Conservation (phyloP, 208 protist species). For the Endotrypanum monterogeii region DNA sequence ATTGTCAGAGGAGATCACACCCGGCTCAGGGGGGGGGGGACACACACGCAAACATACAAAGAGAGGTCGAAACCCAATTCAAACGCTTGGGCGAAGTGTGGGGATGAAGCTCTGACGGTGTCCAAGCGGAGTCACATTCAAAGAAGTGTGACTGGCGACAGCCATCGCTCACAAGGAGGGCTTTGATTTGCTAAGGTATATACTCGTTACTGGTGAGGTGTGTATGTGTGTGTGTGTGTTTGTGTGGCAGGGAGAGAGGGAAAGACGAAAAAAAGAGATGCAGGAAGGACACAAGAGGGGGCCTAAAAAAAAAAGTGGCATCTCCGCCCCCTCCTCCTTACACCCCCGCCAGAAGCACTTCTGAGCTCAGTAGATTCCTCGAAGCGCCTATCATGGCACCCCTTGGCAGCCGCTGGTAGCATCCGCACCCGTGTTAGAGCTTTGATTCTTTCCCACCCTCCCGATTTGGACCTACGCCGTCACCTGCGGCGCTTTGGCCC, state of each 20-base stretch:
- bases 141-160: no score
- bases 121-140: neutral
- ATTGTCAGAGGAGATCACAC: neutral
- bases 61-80: neutral
- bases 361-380: neutral
- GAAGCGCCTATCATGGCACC: neutral
- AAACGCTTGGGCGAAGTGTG: neutral
- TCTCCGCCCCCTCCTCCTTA: neutral
- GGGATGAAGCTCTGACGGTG: neutral
- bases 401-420: neutral
- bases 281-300: neutral
- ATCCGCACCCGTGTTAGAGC: neutral
- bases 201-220: neutral
- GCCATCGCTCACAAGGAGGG: no score
- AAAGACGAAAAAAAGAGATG: neutral
- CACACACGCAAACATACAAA: neutral
- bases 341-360: neutral
- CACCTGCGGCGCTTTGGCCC: conserved; percentile 25
- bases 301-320: neutral
- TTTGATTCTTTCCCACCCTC: neutral
- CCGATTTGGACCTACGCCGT: conserved; percentile 12
- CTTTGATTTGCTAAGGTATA: no score
- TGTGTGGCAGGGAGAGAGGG: neutral
- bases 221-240: neutral
- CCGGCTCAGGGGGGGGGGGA: neutral